Evolutionary conservation across 2,329 filamentous ascomycete genomes (phyloP), one percentile per base, ranked within the genome.

Genomic region (Fusarium palustre): DNA sequence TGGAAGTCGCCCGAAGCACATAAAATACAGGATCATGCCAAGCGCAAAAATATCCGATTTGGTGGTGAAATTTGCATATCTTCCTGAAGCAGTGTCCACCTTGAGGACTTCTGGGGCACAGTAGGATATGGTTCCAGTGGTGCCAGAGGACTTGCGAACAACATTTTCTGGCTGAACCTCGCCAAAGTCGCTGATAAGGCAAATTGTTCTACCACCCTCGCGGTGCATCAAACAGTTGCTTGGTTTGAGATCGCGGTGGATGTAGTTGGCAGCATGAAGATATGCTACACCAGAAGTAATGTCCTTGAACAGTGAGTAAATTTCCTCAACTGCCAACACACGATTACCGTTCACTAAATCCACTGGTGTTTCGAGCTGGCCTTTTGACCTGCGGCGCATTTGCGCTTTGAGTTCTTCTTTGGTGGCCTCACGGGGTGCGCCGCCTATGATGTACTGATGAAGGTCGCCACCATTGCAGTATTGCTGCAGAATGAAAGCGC

Each of bases 21-120:
- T 91, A 76, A 99, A 99, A 79, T 98, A 97, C 5, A 99, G 86
- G 58, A 98, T 98, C 95, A 99, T 97, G 49, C 96, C 96, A 0
- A 99, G 83, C 1, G 94, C 97, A 79, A 99, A 99, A n/a, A 99
- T 92, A 76, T 99, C 96, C 0, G 94, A 97, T 76, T 98, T 99
- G 28, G 93, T 94, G 0, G 94, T 97, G 75, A 99, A 99, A 76
- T 98, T 97, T 10, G 92, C 94, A 73, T 92, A 95, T 1, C 86
- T 86, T 1, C 95, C 95, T 30, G 84, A 85, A 0, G 84, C 85
- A 0, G 86, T 80, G 59, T 89, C 90, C 70, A 87, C 87, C 52
- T 87, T 89, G 31, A 99, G 83, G 0, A 99, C 97, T 79, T 99
- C 96, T 0, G 96, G 96, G 0, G 96, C 96, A 79, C 96, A 99